Conservation (phyloP, 164 flowering plant species). For the Aristolochia fimbriata region DNA sequence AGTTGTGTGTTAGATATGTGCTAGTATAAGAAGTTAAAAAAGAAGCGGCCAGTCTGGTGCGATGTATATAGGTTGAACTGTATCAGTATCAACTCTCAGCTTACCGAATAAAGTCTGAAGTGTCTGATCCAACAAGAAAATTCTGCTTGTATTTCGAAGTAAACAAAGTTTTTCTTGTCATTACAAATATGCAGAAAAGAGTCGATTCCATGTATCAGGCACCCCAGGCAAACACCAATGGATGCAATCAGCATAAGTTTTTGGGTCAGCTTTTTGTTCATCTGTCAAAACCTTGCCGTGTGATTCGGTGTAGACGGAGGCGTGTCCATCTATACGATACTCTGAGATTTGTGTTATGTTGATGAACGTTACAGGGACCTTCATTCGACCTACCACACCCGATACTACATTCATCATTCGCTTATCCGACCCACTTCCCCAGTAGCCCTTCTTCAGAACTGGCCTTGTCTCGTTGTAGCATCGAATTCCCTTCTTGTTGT, state of each 20-base stretch:
- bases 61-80: background rate
- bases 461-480: conserved; percentile 91
- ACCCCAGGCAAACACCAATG: conserved; percentile 96
- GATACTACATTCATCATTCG: conserved; percentile 57
- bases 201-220: conserved; percentile 85
- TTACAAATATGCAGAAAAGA: conserved; percentile 12
- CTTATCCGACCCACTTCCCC: conserved; percentile 80
- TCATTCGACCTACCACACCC: conserved; percentile 43
- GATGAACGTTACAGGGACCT: conserved; percentile 58
- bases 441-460: conserved; percentile 37
- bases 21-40: no score
- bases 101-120: no score
- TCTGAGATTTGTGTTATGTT: conserved; percentile 84
- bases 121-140: no score
- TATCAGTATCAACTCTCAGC: background rate
- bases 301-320: conserved; percentile 63
- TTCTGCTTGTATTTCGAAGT: no score
- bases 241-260: conserved; percentile 72
- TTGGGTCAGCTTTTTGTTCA: conserved; percentile 63
- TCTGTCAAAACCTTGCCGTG: conserved; percentile 65
- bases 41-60: background rate
- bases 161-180: background rate
- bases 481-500: conserved; percentile 43
- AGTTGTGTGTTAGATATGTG: background rate
- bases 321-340: conserved; percentile 71